These are phyloP conservation scores for Penicillium sp. DNA, from an alignment of 2,329 filamentous ascomycete species.

Conservation along the genomic window DNA sequence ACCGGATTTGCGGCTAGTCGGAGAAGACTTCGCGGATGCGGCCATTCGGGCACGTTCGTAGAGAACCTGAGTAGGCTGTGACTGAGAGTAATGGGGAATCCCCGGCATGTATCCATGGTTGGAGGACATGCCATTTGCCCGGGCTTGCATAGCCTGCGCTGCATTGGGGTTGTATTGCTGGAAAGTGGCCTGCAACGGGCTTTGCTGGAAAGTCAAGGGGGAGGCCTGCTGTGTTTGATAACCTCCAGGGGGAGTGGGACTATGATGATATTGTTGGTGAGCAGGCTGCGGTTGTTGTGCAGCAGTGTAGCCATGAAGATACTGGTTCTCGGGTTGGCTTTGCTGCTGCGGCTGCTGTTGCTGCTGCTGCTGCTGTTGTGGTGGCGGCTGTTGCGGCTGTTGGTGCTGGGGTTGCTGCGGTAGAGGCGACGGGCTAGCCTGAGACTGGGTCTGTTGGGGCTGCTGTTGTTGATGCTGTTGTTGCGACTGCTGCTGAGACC, in stretches of 20 bases:
- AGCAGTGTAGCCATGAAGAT: conserved; percentile 36
- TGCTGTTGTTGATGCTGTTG: conserved; percentile 35
- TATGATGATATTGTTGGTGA: conserved; percentile 36
- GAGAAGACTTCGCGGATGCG: conserved; percentile 55
- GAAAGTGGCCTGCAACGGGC: conserved; percentile 40
- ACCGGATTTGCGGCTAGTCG: conserved; percentile 52
- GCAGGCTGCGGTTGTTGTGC: conserved; percentile 31
- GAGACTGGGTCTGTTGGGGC: conserved; percentile 24
- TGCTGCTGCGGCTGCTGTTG: conserved; percentile 17
- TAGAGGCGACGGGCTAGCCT: conserved; percentile 9
- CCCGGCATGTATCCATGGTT: conserved; percentile 47
- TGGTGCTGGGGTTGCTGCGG: conserved; percentile 34
- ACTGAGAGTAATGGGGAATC: conserved; percentile 48
- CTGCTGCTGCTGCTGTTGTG: conserved; percentile 20
- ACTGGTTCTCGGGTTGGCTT: conserved; percentile 31
- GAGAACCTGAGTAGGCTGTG: conserved; percentile 54
- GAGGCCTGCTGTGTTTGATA: conserved; percentile 33
- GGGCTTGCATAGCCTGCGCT: conserved; percentile 28
- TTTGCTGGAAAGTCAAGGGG: conserved; percentile 40
- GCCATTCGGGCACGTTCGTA: conserved; percentile 58
- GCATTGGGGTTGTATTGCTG: conserved; percentile 42
- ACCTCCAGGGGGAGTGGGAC: conserved; percentile 34
- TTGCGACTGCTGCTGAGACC: conserved; percentile 34
- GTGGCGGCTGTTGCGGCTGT: conserved; percentile 24
- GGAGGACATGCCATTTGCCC: conserved; percentile 34